These are phyloP conservation scores for Phlebiopsis gigantea DNA, from an alignment of 768 basidiomycete species.

Conservation along the genomic window DNA sequence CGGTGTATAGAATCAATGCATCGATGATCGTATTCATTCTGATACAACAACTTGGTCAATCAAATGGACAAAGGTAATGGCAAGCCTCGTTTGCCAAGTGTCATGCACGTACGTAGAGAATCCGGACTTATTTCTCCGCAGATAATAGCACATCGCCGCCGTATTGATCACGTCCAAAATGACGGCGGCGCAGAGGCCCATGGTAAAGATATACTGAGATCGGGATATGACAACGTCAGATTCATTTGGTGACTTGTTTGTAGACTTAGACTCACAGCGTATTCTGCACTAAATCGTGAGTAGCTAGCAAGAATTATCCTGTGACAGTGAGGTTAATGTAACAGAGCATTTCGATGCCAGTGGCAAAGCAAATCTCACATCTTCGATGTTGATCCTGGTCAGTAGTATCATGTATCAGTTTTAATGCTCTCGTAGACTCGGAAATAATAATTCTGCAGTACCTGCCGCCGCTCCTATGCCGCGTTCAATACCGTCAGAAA, in stretches of 20 bases:
- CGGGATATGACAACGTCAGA: not conserved
- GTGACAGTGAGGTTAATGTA: not conserved
- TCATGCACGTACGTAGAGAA: not conserved
- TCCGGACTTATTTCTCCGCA: not conserved
- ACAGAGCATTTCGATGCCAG: not conserved
- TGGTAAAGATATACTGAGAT: not conserved
- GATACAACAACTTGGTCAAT: no score
- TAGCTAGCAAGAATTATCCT: not conserved
- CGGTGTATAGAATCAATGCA: conserved; percentile 19
- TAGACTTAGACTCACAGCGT: not conserved
- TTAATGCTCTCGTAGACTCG: no score
- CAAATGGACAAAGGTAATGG: no score
- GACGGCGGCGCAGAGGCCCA: not conserved
- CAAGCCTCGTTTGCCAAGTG: no score
- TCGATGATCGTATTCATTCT: conserved; percentile 22
- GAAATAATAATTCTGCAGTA: not conserved
- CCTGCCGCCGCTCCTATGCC: not conserved
- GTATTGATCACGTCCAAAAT: not conserved
- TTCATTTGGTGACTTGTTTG: not conserved
- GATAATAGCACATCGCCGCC: not conserved
- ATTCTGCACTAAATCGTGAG: not conserved
- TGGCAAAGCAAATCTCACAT: not conserved
- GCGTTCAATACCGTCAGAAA: not conserved
- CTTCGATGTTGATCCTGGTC: not conserved
- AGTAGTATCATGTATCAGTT: no score